phyloP scores from a whole-genome alignment of 345 rosid genomes.

The Gossypium anomalum region DNA sequence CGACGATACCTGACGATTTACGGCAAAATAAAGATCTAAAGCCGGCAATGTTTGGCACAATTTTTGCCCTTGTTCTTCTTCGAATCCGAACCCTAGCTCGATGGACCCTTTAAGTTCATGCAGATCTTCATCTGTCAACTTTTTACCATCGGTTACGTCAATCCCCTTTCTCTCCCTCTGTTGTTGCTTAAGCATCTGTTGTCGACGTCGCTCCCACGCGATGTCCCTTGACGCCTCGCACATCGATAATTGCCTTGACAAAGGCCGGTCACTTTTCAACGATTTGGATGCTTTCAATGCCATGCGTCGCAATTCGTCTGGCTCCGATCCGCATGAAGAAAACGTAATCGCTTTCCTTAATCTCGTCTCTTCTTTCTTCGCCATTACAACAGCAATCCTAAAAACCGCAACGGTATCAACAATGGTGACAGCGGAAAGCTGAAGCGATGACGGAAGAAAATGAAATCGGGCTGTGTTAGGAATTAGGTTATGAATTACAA shows the following conservation, averaged over 20 bases:
- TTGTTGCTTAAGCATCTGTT: constrained; percentile 54
- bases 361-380: constrained; percentile 23
- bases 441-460: too few species aligned
- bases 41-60: constrained; percentile 79
- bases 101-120: constrained; percentile 84
- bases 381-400: not conserved
- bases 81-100: constrained; percentile 91
- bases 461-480: too few species aligned
- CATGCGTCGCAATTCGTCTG: constrained; percentile 41
- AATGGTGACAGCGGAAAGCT: too few species aligned
- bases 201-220: constrained; percentile 80
- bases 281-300: constrained; percentile 19
- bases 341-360: not conserved
- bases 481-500: too few species aligned
- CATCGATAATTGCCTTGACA: constrained; percentile 78
- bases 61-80: constrained; percentile 73
- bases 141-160: too few species aligned
- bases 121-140: constrained; percentile 75
- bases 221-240: constrained; percentile 66
- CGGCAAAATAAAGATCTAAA: constrained; percentile 84
- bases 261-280: constrained; percentile 31
- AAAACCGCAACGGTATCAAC: too few species aligned
- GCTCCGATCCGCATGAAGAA: constrained; percentile 20
- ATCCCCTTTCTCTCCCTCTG: constrained; percentile 31
- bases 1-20: constrained; percentile 60